Evolutionary conservation across 768 basidiomycete genomes (phyloP).

Genomic region (Russula lepida): DNA sequence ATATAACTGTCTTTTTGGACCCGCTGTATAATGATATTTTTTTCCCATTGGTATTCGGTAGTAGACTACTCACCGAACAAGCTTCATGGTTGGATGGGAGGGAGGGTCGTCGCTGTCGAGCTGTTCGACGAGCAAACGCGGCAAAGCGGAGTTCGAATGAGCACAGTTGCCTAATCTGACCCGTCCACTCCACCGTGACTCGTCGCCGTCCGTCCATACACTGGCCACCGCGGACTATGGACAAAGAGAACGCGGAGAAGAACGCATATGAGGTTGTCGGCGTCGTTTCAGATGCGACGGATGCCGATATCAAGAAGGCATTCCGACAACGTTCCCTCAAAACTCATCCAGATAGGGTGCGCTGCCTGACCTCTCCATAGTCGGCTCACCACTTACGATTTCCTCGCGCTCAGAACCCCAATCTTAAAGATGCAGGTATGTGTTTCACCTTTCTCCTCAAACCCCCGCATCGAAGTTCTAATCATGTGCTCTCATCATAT

Average conservation of each 20-base stretch:
- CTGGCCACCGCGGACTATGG: neutral
- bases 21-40: neutral
- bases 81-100: constrained; percentile 10
- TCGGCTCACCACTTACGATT: constrained; percentile 5
- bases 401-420: constrained; percentile 47
- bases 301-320: constrained; percentile 70
- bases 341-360: constrained; percentile 79
- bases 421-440: constrained; percentile 69
- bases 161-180: neutral
- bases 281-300: constrained; percentile 54
- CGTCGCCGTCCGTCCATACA: neutral
- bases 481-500: constrained; percentile 31
- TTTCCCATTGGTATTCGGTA: neutral
- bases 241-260: constrained; percentile 36
- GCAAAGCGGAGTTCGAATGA: constrained; percentile 11
- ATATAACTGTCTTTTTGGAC: neutral
- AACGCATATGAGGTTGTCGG: constrained; percentile 70
- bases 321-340: constrained; percentile 75
- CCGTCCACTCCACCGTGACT: neutral
- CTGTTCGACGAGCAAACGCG: constrained; percentile 6
- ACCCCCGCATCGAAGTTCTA: neutral
- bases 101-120: constrained; percentile 7
- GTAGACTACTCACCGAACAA: constrained; percentile 10
- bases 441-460: constrained; percentile 10
- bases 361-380: neutral